Evolutionary conservation across 2,329 filamentous ascomycete genomes (phyloP).

Genomic region (Lachnellula arida): DNA sequence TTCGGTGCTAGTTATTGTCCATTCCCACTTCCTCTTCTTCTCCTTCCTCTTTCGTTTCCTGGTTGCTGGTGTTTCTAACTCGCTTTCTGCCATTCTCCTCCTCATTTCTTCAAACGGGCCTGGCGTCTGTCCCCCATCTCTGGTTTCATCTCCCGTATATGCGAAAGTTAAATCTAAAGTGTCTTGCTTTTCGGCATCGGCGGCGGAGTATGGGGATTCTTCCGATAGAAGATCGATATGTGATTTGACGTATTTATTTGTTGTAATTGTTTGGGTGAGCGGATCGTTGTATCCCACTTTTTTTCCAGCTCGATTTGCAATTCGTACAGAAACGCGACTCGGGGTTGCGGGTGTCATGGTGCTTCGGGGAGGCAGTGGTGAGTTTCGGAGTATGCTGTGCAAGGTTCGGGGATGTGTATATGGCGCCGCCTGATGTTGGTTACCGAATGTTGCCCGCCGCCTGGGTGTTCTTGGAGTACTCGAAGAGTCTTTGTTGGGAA

Average conservation of each 20-base stretch:
- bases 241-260: conserved; percentile 56
- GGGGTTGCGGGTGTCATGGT: conserved; percentile 49
- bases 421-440: conserved; percentile 35
- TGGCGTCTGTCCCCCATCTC: conserved; percentile 58
- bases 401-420: conserved; percentile 55
- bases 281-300: conserved; percentile 60
- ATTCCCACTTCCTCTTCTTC: conserved; percentile 61
- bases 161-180: conserved; percentile 46
- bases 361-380: conserved; percentile 52
- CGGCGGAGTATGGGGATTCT: conserved; percentile 36
- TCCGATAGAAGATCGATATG: conserved; percentile 60
- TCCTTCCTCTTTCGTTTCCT: conserved; percentile 52
- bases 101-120: conserved; percentile 61
- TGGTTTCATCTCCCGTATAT: conserved; percentile 50
- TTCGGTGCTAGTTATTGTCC: conserved; percentile 47
- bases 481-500: conserved; percentile 16
- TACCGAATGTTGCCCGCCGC: conserved; percentile 35
- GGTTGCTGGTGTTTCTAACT: conserved; percentile 23
- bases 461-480: conserved; percentile 37
- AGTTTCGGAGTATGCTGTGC: conserved; percentile 63
- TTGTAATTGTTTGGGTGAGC: conserved; percentile 59
- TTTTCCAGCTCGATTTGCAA: conserved; percentile 43
- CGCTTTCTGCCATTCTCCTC: conserved; percentile 47
- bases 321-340: conserved; percentile 48
- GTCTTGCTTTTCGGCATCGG: conserved; percentile 29